phyloP scores from a whole-genome alignment of 441 rosid genomes.

The Gossypium schwendimanii region DNA sequence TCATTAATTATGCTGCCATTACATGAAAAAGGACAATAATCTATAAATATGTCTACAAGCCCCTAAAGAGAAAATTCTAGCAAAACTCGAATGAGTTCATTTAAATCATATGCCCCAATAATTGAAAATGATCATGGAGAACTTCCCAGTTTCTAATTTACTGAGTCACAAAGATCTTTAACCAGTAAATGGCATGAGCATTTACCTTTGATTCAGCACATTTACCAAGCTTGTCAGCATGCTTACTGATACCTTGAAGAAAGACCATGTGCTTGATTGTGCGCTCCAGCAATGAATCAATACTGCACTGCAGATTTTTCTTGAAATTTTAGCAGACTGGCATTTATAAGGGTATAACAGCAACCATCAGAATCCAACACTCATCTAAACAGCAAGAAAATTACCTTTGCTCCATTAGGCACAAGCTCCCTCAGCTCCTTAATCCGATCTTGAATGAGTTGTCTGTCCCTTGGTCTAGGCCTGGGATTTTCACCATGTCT shows the following conservation, averaged over 20 bases:
- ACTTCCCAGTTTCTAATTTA: constrained; percentile 9
- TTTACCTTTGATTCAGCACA: constrained; percentile 63
- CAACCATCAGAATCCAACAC: constrained; percentile 18
- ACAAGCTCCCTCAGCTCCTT: constrained; percentile 94
- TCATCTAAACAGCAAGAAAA: constrained; percentile 16
- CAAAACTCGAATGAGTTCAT: background rate
- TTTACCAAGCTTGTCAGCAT: constrained; percentile 76
- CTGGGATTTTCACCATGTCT: constrained; percentile 79
- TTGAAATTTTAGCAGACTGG: constrained; percentile 28
- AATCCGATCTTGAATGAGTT: constrained; percentile 89
- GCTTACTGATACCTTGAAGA: constrained; percentile 72
- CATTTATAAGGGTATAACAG: constrained; percentile 12
- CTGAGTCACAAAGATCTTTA: background rate
- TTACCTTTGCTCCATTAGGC: constrained; percentile 93
- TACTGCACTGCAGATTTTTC: constrained; percentile 73
- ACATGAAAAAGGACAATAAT: background rate
- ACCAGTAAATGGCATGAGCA: constrained; percentile 3
- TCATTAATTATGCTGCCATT: background rate
- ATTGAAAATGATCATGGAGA: background rate
- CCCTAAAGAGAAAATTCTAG: background rate
- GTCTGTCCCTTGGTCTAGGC: constrained; percentile 95
- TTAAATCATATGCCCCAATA: background rate
- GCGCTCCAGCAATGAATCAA: constrained; percentile 89
- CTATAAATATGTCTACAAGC: background rate
- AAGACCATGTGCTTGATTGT: constrained; percentile 91